Conservation (phyloP, 2,329 filamentous ascomycete genomes). For the Aureobasidium vineae region DNA sequence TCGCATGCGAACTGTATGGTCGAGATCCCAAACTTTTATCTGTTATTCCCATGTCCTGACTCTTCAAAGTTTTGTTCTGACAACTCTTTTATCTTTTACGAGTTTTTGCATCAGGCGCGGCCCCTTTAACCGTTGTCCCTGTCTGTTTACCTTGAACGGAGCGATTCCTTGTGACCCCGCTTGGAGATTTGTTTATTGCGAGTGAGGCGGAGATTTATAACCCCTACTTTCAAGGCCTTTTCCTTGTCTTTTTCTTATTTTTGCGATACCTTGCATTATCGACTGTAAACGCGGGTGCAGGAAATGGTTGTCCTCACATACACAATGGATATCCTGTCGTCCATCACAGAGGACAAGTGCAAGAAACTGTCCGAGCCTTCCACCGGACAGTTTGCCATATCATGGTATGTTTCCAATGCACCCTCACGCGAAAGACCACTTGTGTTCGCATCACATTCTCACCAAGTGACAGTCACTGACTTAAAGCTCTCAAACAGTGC, state of each 20-base stretch:
- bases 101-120: not conserved
- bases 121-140: not conserved
- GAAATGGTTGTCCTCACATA: not conserved
- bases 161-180: not conserved
- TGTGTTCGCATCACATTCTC: not conserved
- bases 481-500: conserved; percentile 46
- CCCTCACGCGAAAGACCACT: not conserved
- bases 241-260: not conserved
- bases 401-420: conserved; percentile 24
- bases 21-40: not conserved
- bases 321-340: conserved; percentile 13
- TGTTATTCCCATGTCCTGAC: not conserved
- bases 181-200: conserved; percentile 1
- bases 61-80: not conserved
- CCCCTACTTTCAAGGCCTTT: not conserved
- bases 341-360: conserved; percentile 26
- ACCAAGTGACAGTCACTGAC: conserved; percentile 23
- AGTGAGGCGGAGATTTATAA: not conserved
- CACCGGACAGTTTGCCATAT: conserved; percentile 29
- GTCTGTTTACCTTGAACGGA: not conserved
- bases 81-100: not conserved
- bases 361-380: conserved; percentile 29
- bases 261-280: not conserved
- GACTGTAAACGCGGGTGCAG: conserved; percentile 4
- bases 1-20: not conserved